Base-by-base conservation (phyloP, 2,329 filamentous ascomycete genomes). In the Fusarium setosum region DNA sequence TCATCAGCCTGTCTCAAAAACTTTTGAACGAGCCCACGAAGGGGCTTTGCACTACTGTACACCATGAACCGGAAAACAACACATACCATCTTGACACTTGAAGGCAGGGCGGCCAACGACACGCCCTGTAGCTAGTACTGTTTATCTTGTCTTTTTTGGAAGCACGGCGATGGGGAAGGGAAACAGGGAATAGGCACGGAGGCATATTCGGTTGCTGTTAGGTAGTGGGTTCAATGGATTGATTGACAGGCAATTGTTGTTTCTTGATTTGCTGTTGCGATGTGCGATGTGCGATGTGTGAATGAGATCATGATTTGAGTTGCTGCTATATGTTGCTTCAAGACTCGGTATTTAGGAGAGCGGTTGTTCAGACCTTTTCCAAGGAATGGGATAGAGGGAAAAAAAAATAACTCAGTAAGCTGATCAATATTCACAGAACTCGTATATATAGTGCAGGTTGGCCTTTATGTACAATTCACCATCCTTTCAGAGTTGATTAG, bases 101-200 rank as follows among this genome's bases (percentile, higher is more conserved):
- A 60, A 60, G 51, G 21, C 64, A 65, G 64, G 47, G 60, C 18
- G 15, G n/a, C 23, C 24, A 40, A 31, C 18, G 23, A 31, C 32
- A 12, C 50, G 44, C 54, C 54, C 59, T 70, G 64, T 56, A 64
- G 64, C 54, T 65, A 54, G 61, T 60, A 61, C 63, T 55, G 54
- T 68, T 66, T 65, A 55, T 63, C 53, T 45, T 68, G 55, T 59
- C 50, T 41, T 56, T 65, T 59, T 66, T 63, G 67, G 67, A 69
- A 70, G 67, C 67, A 70, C 64, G 68, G 68, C 68, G 68, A 71
- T 71, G 68, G 64, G 64, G 45, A 32, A 29, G 44, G 59, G 44
- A 26, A 61, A 54, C 60, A 61, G 64, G 64, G 60, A 67, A 67
- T 54, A 65, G 68, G 68, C 68, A 71, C 64, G 64, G 68, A 38